Base-by-base conservation (phyloP, 2,329 filamentous ascomycete genomes). In the Alternaria incomplexa region DNA sequence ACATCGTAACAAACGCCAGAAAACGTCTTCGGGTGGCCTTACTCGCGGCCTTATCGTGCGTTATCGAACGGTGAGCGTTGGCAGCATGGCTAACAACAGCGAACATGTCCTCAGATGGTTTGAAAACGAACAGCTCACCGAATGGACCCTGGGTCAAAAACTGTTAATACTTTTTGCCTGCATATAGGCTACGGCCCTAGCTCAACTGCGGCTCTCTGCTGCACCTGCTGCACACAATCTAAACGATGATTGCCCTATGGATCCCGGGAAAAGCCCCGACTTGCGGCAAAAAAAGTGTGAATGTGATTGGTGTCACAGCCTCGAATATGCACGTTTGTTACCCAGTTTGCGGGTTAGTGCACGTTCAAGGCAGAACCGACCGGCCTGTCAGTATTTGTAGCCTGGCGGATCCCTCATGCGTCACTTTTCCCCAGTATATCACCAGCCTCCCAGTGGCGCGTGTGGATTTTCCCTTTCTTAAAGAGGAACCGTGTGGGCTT, bases 341-440 rank as follows among this genome's bases (percentile, higher is more conserved):
- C 63, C 69, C 65, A 64, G 64, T 62, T 52, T 67, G 68, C 65
- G 57, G 59, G 48, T 40, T 63, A 69, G 69, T 71, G 68, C 63
- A 64, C 66, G 63, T 56, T 63, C 67, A 70, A 69, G 73, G 64
- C 67, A 64, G 68, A 36, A 36, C 32, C 32, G 32, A 61, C 64
- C 65, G 64, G 61, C 47, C 50, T 63, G 64, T 62, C 62, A 63
- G 61, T 73, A 73, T 71, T 71, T 73, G 75, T 73, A 76, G 66
- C 61, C 61, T 63, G 56, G 53, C 66, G 54, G 58, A 61, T 54
- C 69, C 64, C 65, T 57, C 61, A 48, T 73, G 72, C 70, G 71
- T 73, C 64, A 73, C 71, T 59, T 17, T 40, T 36, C 32, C 32
- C 40, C 23, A 54, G 56, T 54, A 58, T 54, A 58, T 20, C 48